A percentile compares a stretch with the other conserved stretches of the same genome.
phyloP scores from a whole-genome alignment of 768 basidiomycete genomes.

The Cystofilobasidium bisporidii region DNA sequence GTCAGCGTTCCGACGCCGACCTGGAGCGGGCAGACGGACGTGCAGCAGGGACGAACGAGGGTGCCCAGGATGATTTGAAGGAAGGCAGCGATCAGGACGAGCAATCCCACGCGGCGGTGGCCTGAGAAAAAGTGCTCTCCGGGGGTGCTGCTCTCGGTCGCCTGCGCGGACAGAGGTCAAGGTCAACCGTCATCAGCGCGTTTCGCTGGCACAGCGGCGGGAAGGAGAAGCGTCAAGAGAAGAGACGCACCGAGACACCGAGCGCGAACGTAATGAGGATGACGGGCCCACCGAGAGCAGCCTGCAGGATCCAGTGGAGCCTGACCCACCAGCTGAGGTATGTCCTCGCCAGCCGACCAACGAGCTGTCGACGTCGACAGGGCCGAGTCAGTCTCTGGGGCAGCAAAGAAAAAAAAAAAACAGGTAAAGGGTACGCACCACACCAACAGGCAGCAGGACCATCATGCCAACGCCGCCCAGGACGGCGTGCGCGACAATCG shows the following conservation, averaged over 20 bases:
- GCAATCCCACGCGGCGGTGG: constrained; percentile 10
- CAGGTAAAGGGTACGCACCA: constrained; percentile 9
- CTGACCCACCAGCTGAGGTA: constrained; percentile 14
- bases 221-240: not conserved
- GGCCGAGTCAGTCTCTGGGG: too few relatives aligned
- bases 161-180: constrained; percentile 2
- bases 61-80: constrained; percentile 19
- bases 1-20: too few relatives aligned
- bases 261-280: constrained; percentile 15
- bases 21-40: not conserved
- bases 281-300: not conserved
- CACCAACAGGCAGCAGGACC: constrained; percentile 5
- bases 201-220: not conserved
- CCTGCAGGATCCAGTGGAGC: constrained; percentile 22
- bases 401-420: too few relatives aligned
- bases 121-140: constrained; percentile 15
- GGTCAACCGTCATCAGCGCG: not conserved
- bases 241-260: constrained; percentile 11
- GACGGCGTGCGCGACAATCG: constrained; percentile 14
- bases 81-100: constrained; percentile 9
- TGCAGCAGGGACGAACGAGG: not conserved
- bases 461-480: constrained; percentile 17
- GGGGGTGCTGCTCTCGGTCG: constrained; percentile 9
- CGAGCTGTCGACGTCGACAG: not conserved
- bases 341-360: not conserved